Evolutionary conservation across 495 filamentous ascomycete genomes (phyloP).

Genomic region (Trichocladium antarcticum): DNA sequence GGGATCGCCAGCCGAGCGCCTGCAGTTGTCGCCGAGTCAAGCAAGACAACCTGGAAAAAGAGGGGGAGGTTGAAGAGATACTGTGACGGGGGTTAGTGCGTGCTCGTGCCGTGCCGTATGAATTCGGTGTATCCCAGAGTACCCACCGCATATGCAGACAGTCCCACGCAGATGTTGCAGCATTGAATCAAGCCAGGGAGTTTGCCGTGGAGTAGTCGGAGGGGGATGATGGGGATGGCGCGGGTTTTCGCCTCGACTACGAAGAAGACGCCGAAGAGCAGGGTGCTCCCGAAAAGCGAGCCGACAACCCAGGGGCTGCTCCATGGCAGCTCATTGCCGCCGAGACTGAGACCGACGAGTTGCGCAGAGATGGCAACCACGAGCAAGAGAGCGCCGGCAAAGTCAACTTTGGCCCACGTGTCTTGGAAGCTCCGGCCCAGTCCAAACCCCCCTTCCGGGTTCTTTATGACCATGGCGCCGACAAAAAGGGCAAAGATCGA

Average conservation of each 20-base stretch:
- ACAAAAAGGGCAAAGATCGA: slow-evolving; percentile 43
- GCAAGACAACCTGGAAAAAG: slow-evolving; percentile 52
- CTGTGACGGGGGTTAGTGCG: slow-evolving; percentile 23
- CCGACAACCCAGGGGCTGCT: slow-evolving; percentile 43
- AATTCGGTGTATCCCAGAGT: too few species aligned
- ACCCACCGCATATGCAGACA: slow-evolving; percentile 54
- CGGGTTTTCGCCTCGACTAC: slow-evolving; percentile 45
- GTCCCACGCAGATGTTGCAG: slow-evolving; percentile 50
- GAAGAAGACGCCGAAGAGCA: slow-evolving; percentile 41
- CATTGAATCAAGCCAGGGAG: slow-evolving; percentile 45
- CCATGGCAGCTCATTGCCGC: slow-evolving; percentile 54
- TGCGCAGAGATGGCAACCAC: slow-evolving; percentile 48
- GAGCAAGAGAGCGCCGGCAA: slow-evolving; percentile 44
- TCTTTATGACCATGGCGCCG: slow-evolving; percentile 44
- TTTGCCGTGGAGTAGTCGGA: slow-evolving; percentile 44
- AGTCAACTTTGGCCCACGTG: slow-evolving; percentile 47
- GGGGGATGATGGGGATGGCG: slow-evolving; percentile 51
- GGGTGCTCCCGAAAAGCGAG: slow-evolving; percentile 40
- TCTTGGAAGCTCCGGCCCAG: slow-evolving; percentile 21
- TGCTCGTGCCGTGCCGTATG: too few species aligned
- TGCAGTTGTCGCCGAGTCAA: slow-evolving; percentile 50
- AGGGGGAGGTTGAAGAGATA: slow-evolving; percentile 56
- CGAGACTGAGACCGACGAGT: slow-evolving; percentile 48
- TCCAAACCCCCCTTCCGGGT: slow-evolving; percentile 23
- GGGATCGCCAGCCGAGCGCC: slow-evolving; percentile 50